These are phyloP conservation scores for Cetraspora pellucida DNA, from an alignment of 192 early-diverging fungal species.

Conservation along the genomic window DNA sequence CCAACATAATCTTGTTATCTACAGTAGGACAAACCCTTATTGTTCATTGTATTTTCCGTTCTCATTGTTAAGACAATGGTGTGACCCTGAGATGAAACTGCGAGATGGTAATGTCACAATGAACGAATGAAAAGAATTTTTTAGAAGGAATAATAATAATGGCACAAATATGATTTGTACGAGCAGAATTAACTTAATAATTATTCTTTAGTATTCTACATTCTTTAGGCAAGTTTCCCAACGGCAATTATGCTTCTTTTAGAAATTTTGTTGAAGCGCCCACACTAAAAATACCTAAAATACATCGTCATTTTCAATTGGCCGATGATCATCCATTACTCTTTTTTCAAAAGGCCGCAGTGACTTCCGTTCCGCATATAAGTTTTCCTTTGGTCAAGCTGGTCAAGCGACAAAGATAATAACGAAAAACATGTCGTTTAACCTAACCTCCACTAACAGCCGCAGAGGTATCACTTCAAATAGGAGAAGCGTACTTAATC, in stretches of 20 bases:
- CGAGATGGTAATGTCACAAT: conserved; percentile 5
- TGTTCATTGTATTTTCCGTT: neutral
- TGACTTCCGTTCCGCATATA: conserved; percentile 7
- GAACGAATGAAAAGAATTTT: neutral
- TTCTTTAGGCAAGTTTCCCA: neutral
- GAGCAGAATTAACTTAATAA: neutral
- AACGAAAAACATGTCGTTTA: conserved; percentile 6
- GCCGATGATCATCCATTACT: conserved; percentile 4
- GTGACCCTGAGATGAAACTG: neutral
- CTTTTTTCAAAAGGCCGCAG: neutral
- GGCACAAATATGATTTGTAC: neutral
- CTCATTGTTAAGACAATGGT: conserved; percentile 11
- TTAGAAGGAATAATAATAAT: neutral
- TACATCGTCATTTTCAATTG: neutral
- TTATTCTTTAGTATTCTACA: conserved; percentile 7
- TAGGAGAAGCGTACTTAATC: conserved; percentile 3
- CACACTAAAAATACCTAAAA: neutral
- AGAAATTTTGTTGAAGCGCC: neutral
- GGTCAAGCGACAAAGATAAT: neutral
- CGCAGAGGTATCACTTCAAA: conserved; percentile 3
- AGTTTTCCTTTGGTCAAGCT: neutral
- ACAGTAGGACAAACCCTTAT: neutral
- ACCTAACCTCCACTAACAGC: neutral
- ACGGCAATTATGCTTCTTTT: conserved; percentile 21
- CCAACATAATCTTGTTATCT: neutral